These are phyloP conservation scores for Calendula officinalis DNA, from an alignment of 129 eudicot genomes.

Conservation along the genomic window DNA sequence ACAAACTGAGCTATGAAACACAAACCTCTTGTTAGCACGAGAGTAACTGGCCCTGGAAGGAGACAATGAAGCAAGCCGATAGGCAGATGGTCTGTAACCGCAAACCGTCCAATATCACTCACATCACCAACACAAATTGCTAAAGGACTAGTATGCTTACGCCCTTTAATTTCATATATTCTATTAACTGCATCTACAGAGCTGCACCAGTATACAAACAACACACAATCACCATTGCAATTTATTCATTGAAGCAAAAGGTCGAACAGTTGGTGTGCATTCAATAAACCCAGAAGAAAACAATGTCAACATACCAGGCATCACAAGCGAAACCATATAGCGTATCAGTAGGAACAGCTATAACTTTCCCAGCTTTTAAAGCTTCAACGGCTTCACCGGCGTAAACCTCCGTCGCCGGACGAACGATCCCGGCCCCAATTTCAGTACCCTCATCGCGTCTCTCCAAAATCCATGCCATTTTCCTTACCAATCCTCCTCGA, in stretches of 20 bases:
- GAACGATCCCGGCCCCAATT: constrained; percentile 20
- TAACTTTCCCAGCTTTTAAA: constrained; percentile 63
- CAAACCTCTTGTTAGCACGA: constrained; percentile 79
- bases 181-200: constrained; percentile 66
- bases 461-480: constrained; percentile 46
- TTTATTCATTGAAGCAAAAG: constrained; percentile 15
- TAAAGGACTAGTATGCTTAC: constrained; percentile 79
- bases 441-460: not conserved
- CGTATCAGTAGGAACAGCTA: constrained; percentile 95
- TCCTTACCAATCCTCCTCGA: constrained; percentile 22
- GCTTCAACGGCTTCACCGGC: constrained; percentile 60
- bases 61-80: constrained; percentile 67
- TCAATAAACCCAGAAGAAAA: not conserved
- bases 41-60: constrained; percentile 96
- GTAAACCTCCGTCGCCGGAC: constrained; percentile 56
- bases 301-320: constrained; percentile 63
- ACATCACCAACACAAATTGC: constrained; percentile 97
- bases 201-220: constrained; percentile 41
- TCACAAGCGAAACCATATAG: constrained; percentile 98
- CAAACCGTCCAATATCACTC: constrained; percentile 60
- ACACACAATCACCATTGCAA: not conserved
- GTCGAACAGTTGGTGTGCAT: constrained; percentile 26
- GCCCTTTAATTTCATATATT: constrained; percentile 92
- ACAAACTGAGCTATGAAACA: not conserved
- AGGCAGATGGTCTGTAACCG: constrained; percentile 77